Conservation (phyloP, 2,329 filamentous ascomycete genomes). For the Fusarium dimerum region DNA sequence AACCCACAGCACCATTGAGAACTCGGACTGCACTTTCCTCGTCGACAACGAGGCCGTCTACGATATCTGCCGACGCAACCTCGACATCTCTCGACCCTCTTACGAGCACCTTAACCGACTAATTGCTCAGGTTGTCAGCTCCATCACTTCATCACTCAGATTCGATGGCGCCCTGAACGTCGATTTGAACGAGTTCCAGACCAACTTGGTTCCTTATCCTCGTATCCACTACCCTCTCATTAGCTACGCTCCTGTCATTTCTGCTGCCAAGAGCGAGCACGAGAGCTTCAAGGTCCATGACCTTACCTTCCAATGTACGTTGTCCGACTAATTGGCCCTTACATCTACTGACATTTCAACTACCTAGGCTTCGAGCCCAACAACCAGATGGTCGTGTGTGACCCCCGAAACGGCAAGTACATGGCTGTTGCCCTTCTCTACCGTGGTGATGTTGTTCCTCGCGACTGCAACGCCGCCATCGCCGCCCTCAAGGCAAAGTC, state of each 20-base stretch:
- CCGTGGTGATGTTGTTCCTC: slow-evolving; percentile 70
- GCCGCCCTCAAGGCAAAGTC: slow-evolving; percentile 69
- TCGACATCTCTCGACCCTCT: slow-evolving; percentile 68
- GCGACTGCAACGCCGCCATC: slow-evolving; percentile 68
- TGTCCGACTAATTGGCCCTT: not conserved
- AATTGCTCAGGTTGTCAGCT: slow-evolving; percentile 74
- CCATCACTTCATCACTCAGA: slow-evolving; percentile 71
- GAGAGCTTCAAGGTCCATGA: slow-evolving; percentile 87
- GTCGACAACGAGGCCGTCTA: slow-evolving; percentile 77
- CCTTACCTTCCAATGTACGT: slow-evolving; percentile 71
- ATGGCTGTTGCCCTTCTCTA: slow-evolving; percentile 74
- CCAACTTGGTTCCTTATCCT: slow-evolving; percentile 72
- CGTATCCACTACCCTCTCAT: slow-evolving; percentile 75
- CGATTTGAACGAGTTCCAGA: slow-evolving; percentile 77
- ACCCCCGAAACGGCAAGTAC: slow-evolving; percentile 74
- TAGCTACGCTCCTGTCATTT: slow-evolving; percentile 72
- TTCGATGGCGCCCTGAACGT: slow-evolving; percentile 74
- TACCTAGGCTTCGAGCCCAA: slow-evolving; percentile 69
- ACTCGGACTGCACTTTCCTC: slow-evolving; percentile 77
- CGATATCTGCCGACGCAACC: slow-evolving; percentile 72
- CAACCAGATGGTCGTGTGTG: slow-evolving; percentile 78
- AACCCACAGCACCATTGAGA: slow-evolving; percentile 75
- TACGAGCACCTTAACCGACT: slow-evolving; percentile 73
- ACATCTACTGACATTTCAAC: slow-evolving; percentile 25
- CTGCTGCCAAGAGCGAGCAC: slow-evolving; percentile 74